Evolutionary conservation across 2,329 filamentous ascomycete genomes (phyloP), one percentile per base, ranked within the genome.

Genomic region (Akanthomyces muscarius): DNA sequence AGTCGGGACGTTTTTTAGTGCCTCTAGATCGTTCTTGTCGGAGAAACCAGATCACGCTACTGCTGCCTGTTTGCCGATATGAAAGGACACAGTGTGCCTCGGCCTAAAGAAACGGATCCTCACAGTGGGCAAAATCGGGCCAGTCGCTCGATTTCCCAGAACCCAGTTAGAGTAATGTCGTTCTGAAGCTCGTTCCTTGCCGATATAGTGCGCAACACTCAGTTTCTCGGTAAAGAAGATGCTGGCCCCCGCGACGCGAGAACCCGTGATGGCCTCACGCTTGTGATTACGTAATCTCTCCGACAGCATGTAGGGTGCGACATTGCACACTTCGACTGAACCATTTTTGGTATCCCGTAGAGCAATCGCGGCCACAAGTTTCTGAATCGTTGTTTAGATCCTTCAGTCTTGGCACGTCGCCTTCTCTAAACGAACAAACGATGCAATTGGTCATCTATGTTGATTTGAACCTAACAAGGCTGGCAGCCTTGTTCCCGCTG

Each of bases 221-320:
- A 4, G 25, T 18, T n/a, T 38, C 44, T 41, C 23, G 8, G 23
- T 13, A 2, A 13, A 33, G 7, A 21, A 38, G 25, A 13, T 5
- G n/a, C 47, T 14, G 33, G 36, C 33, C 57, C 45, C 33, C 47
- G 21, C 56, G 56, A 60, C 25, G 11, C 16, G 25, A 28, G 18
- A 33, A 42, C 47, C 47, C 36, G 57, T 60, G 57, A 60, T 60
- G 57, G 47, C 55, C 44, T 60, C 57, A 52, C 47, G 28, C n/a
- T 11, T 18, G 6, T 52, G 57, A 30, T 60, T 60, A 60, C 51
- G 57, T 60, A 60, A 60, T 60, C 48, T 10, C 4, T 16, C 38
- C 33, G 47, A 28, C 48, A 10, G 1, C 28, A 30, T 52, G 21
- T 42, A 60, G 57, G 57, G 57, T 60, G 44, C 4, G 1, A 6